A percentile compares a stretch with the other conserved stretches of the same genome.
These are phyloP conservation scores for Alternaria arborescens DNA, from an alignment of 2,329 filamentous ascomycete species.

Conservation along the genomic window DNA sequence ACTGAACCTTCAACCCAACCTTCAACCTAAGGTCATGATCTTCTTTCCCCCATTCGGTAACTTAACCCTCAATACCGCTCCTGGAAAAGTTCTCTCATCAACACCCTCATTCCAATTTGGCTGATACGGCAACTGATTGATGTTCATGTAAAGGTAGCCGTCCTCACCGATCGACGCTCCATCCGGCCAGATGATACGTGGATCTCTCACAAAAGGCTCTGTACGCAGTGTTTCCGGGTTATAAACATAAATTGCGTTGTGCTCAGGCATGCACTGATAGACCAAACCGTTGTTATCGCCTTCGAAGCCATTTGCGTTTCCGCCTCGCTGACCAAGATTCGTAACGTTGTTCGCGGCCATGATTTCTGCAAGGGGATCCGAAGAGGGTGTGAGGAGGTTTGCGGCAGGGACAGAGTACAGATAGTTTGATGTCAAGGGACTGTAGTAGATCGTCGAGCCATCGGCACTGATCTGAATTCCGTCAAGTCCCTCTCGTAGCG, in stretches of 20 bases:
- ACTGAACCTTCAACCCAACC: neutral
- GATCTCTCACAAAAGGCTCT: conserved; percentile 56
- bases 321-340: conserved; percentile 57
- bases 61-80: conserved; percentile 56
- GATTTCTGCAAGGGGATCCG: conserved; percentile 54
- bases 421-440: conserved; percentile 53
- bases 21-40: conserved; percentile 32
- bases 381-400: conserved; percentile 49
- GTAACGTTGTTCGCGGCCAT: conserved; percentile 58
- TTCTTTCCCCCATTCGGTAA: conserved; percentile 52
- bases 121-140: conserved; percentile 59
- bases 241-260: conserved; percentile 58
- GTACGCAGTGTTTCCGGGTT: conserved; percentile 53
- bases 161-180: conserved; percentile 42
- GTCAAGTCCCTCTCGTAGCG: conserved; percentile 57
- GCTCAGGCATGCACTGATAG: conserved; percentile 59
- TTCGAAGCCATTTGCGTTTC: conserved; percentile 61
- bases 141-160: conserved; percentile 57
- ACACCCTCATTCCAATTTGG: conserved; percentile 58
- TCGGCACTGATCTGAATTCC: conserved; percentile 60
- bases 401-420: conserved; percentile 57
- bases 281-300: conserved; percentile 59
- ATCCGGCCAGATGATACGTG: conserved; percentile 60
- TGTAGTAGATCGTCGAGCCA: conserved; percentile 57
- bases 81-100: conserved; percentile 55